phyloP scores from a whole-genome alignment of 805 yeast genomes.

The Priceomyces medius region DNA sequence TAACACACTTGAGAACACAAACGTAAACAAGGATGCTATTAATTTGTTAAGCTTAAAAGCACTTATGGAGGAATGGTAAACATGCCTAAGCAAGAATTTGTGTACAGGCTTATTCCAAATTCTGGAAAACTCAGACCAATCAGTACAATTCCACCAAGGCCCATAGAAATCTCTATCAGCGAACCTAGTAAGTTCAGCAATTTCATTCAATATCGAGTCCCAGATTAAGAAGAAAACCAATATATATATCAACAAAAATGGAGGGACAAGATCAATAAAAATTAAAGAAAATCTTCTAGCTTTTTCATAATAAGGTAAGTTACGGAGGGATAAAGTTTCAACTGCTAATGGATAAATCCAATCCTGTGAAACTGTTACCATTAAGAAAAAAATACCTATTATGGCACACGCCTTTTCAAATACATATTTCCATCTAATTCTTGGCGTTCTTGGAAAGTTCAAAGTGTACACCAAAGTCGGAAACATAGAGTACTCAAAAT shows the following conservation, averaged over 20 bases:
- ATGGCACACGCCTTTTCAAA: conserved; percentile 70
- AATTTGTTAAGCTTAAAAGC: conserved; percentile 62
- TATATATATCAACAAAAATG: conserved; percentile 72
- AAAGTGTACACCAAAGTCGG: conserved; percentile 87
- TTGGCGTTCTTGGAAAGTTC: conserved; percentile 73
- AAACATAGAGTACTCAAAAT: conserved; percentile 76
- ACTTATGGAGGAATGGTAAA: conserved; percentile 86
- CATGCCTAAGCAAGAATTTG: conserved; percentile 84
- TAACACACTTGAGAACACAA: conserved; percentile 72
- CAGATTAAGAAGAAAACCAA: conserved; percentile 86
- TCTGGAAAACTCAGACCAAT: conserved; percentile 91
- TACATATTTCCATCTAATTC: conserved; percentile 69
- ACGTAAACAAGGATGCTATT: conserved; percentile 75
- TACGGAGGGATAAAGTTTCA: conserved; percentile 54
- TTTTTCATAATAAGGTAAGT: conserved; percentile 46
- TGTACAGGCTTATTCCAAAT: conserved; percentile 96
- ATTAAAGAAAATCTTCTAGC: conserved; percentile 53
- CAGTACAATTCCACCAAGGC: conserved; percentile 95
- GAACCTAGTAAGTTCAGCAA: conserved; percentile 84
- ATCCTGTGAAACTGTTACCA: conserved; percentile 78
- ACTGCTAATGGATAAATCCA: conserved; percentile 71
- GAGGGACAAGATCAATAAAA: conserved; percentile 72
- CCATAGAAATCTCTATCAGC: conserved; percentile 94
- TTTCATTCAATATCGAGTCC: conserved; percentile 88
- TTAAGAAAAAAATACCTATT: conserved; percentile 80